Evolutionary conservation across 129 eudicot species (phyloP).

Genomic region (Helichrysum umbraculigerum): DNA sequence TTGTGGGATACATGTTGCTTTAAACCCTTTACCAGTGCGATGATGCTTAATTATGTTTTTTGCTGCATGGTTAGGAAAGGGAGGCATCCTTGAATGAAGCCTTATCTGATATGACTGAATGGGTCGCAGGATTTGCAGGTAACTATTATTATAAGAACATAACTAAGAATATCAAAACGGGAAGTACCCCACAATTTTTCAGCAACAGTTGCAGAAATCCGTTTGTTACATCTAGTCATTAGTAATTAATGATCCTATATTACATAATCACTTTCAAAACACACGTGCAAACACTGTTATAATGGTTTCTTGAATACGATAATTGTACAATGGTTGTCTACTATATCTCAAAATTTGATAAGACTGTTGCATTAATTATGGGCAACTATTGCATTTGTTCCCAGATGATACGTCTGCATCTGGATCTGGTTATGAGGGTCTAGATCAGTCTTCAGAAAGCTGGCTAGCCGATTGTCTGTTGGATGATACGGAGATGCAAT

Average conservation of each 20-base stretch:
- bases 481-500: slow-evolving; percentile 58
- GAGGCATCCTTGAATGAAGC: slow-evolving; percentile 57
- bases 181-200: neutral
- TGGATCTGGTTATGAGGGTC: slow-evolving; percentile 49
- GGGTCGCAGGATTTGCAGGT: slow-evolving; percentile 89
- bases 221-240: neutral
- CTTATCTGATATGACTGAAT: slow-evolving; percentile 63
- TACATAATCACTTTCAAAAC: neutral
- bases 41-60: slow-evolving; percentile 20
- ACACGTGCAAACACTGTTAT: neutral
- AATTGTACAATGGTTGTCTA: neutral
- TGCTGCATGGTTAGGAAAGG: slow-evolving; percentile 51
- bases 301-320: slow-evolving; percentile 6
- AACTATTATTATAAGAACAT: slow-evolving; percentile 8
- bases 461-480: slow-evolving; percentile 83
- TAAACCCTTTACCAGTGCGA: neutral
- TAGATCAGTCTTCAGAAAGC: slow-evolving; percentile 65
- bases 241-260: neutral
- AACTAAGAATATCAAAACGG: neutral
- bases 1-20: neutral
- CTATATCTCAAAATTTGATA: slow-evolving; percentile 3
- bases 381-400: slow-evolving; percentile 14
- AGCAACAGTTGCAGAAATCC: neutral
- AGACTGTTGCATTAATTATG: neutral
- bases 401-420: slow-evolving; percentile 56